Evolutionary conservation across 164 flowering plant species (phyloP), one percentile per base, ranked within the genome.

Genomic region (Aristolochia fimbriata): DNA sequence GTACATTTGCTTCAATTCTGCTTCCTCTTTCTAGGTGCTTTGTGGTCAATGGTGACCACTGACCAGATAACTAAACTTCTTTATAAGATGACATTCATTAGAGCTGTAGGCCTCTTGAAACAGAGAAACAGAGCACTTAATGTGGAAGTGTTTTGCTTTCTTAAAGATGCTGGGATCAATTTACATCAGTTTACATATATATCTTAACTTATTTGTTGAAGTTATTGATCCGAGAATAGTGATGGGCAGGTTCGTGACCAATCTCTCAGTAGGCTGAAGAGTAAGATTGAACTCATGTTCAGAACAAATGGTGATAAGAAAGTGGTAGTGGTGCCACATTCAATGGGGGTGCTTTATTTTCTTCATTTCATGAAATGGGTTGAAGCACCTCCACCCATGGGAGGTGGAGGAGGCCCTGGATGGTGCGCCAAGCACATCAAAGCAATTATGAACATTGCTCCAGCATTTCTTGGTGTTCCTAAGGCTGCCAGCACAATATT

Each of bases 401-500:
- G 87, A 13, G 87, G 87, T 62, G 87, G 87, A 0, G 87, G 87
- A 54, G 87, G 85, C 53, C 41, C 80, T 51, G 75, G 73, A 50
- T 83, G 87, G 87, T 83, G 87, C 58, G 81, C 79, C 15, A 64
- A 68, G 52, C 84, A 83, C 62, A 77, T 83, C 54, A 83, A 83
- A 68, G 80, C 87, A 46, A 69, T 83, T 12, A 75, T 80, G 83
- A 83, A 80, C 58, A 80, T 83, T 68, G 99, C 90, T 63, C 97
- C 87, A 58, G 96, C 97, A 45, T 78, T 94, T 77, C 69, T 94
- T 59, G 99, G 99, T 64, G 99, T 87, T 71, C 99, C 99, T 59
- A 94, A 94, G 68, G 87, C 96, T 49, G 78, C 84, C 12, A 62
- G 90, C n/a, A 97, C 87, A 27, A 85, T 94, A 71, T 87, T 94